These are phyloP conservation scores for Eremochloa ophiuroides DNA, from an alignment of 176 grass and related monocot species.

Conservation along the genomic window DNA sequence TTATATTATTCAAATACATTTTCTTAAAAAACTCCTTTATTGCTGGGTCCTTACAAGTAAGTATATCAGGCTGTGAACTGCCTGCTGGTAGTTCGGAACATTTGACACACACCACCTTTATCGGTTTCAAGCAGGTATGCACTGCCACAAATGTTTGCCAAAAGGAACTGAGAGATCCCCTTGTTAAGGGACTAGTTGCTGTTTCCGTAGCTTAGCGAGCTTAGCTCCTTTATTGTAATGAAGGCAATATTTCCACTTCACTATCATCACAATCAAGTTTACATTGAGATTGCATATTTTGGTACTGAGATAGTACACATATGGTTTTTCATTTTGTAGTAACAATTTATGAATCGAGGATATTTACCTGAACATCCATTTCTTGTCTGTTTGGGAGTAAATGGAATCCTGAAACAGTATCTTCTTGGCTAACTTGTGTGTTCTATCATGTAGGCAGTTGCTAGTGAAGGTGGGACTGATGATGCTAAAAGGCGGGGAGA, in stretches of 20 bases:
- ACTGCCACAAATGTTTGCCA: background rate
- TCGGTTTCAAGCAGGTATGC: conserved; percentile 10
- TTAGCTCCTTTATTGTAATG: background rate
- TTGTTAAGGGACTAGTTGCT: background rate
- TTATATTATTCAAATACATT: background rate
- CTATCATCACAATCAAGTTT: background rate
- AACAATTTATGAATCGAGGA: background rate
- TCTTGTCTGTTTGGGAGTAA: background rate
- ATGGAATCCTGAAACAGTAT: background rate
- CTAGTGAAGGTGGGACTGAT: conserved; percentile 97
- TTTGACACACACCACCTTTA: background rate
- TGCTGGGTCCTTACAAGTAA: background rate
- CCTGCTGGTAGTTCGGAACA: background rate
- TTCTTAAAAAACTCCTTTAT: background rate
- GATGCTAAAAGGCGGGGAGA: conserved; percentile 95
- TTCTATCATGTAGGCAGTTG: conserved; percentile 68
- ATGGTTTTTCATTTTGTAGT: background rate
- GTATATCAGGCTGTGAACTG: background rate
- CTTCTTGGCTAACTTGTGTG: background rate
- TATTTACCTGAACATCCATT: background rate
- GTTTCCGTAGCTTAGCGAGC: background rate
- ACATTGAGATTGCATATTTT: background rate
- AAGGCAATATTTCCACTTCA: background rate
- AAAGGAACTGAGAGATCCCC: background rate
- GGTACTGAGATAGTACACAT: background rate